Base-by-base conservation (phyloP, 1,139 yeast genomes). In the Hansenula anomala region DNA sequence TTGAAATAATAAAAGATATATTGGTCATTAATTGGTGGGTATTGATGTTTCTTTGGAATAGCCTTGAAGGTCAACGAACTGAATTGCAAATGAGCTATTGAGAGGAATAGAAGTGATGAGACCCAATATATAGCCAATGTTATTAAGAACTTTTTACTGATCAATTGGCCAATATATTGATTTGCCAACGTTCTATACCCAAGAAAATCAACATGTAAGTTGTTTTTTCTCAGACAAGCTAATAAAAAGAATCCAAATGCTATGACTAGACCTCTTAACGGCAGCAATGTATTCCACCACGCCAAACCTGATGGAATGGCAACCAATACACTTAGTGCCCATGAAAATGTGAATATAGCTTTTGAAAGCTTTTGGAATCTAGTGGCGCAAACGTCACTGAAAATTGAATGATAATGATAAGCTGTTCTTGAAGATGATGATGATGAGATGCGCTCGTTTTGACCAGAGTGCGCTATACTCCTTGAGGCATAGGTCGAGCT, bases 1-100 rank as follows among this genome's bases (percentile, higher is more conserved):
- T 64, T 66, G 42, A 60, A 63, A 69, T 74, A 73, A 50, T 64
- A 71, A 52, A 69, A 81, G 5, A 80, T 69, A 64, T 74, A 77
- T 42, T 72, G 69, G 54, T 83, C 92, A 52, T 81, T 84, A 38
- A 80, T 56, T 38, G 72, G 67, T 1, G 85, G 81, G 42, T 67
- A 69, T 38, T 73, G 73, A 37, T 65, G 78, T 65, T 56, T 73
- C 61, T 50, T 75, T 54, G 60, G 71, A 44, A 51, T 48, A 12
- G 55, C 54, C 28, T 52, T 61, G 19, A 51, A 46, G 33, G 54
- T 55, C 41, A 40, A 42, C 12, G 37, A 39, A 17, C 40, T 48
- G 2, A 56, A 41, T 41, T 62, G 63, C 35, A 67, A 44, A 51
- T 56, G 58, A 38, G 61, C 47, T 45, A 66, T 55, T 45, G 45